phyloP scores from a whole-genome alignment of 2,329 filamentous ascomycete species.

The Leptodontidium sp. region DNA sequence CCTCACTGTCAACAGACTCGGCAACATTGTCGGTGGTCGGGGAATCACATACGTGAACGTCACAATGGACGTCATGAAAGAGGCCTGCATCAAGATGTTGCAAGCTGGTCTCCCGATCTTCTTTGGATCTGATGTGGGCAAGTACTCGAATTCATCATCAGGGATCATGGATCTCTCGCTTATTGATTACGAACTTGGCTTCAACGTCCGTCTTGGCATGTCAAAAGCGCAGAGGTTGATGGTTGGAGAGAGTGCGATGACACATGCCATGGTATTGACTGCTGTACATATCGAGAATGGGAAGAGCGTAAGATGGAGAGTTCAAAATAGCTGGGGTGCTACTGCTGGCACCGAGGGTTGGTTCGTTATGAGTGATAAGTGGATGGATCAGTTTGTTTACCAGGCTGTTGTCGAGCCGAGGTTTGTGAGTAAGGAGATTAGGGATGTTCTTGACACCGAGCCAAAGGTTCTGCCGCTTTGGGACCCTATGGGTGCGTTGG shows the following conservation, averaged over 20 bases:
- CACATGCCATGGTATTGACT: constrained; percentile 91
- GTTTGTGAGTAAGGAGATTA: constrained; percentile 70
- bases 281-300: constrained; percentile 78
- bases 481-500: constrained; percentile 71
- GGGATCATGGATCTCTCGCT: constrained; percentile 85
- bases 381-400: constrained; percentile 84
- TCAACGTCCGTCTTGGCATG: constrained; percentile 78
- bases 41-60: constrained; percentile 86
- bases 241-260: constrained; percentile 83
- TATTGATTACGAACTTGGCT: constrained; percentile 83
- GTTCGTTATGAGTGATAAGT: constrained; percentile 87
- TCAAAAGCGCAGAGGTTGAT: constrained; percentile 78
- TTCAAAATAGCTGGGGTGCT: constrained; percentile 87
- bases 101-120: constrained; percentile 82
- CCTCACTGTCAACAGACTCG: constrained; percentile 79
- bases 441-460: constrained; percentile 74
- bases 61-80: constrained; percentile 75
- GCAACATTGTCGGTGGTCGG: constrained; percentile 81
- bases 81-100: constrained; percentile 79
- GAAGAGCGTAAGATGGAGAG: constrained; percentile 78
- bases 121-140: constrained; percentile 88
- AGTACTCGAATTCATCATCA: constrained; percentile 72
- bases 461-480: constrained; percentile 77
- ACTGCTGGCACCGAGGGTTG: constrained; percentile 77
- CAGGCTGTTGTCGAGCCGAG: constrained; percentile 84